Evolutionary conservation across 768 basidiomycete species (phyloP), one percentile per base, ranked within the genome.

Genomic region (Favolaschia claudopus): DNA sequence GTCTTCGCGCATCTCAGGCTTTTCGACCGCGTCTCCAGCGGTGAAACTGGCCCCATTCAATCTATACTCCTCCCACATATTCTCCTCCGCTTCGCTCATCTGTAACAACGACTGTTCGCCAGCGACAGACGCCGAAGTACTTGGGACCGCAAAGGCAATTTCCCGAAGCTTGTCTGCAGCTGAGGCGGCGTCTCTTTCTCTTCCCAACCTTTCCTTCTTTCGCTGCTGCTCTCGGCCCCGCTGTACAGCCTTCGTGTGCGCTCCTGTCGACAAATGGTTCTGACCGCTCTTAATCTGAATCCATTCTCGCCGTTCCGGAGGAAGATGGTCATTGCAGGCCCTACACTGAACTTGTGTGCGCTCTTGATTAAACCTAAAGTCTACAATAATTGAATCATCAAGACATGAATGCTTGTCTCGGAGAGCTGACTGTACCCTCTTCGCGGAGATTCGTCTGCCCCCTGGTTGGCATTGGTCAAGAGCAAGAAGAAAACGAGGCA

Each of bases 401-500:
- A n/a, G n/a, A n/a, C n/a, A n/a, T n/a, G n/a, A n/a, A n/a, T n/a
- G n/a, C n/a, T n/a, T n/a, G n/a, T n/a, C n/a, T n/a, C n/a, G n/a
- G n/a, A n/a, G 13, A 3, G 12, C 12, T 4, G 47, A 44, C 2
- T 27, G 8, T 19, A 44, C 43, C 43, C 31, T 44, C 25, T 44
- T 44, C 25, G 17, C 15, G 7, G 12, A 7, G 7, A 13, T 24
- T 29, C 43, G 14, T 28, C 43, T 44, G n/a, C 34, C 34, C 29
- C 39, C 38, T 7, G 48, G 48, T n/a, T 10, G 48, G 48, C 48
- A 49, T 49, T 25, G 36, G 22, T 38, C 22, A 49, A 49, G 48
- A n/a, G n/a, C n/a, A 38, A 15, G 12, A 28, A 38, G 10, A 36
- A 50, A 28, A 20, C 14, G 34, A 19, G n/a, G 33, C 14, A n/a